Base-by-base conservation (phyloP, 352 stramenopile species). In the Phytophthora melonis region DNA sequence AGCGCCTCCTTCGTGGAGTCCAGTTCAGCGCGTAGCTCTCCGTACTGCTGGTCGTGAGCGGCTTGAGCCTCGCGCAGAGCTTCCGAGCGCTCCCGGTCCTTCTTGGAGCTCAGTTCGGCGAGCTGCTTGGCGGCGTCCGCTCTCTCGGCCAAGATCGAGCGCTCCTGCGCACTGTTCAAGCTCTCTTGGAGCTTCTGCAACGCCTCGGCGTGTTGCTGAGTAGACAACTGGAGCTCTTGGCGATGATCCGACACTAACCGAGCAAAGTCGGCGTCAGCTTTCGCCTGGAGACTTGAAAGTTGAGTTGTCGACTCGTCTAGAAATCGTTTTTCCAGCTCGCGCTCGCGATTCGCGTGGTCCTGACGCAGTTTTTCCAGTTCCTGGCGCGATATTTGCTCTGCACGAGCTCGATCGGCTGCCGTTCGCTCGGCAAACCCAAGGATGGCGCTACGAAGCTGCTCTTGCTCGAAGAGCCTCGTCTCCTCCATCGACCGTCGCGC, bases 81-180 rank as follows among this genome's bases (percentile, higher is more conserved):
- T 11, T 76, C 64, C 1, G 63, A 58, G 3, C 72, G 72, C 55
- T 89, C 81, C 0, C 30, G n/a, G 43, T 94, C 82, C 63, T 88
- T 90, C 30, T 80, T 71, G 1, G 14, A 57, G 2, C 62, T 64
- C 14, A 87, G 21, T 0, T 82, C 72, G 0, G 65, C 72, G 18
- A 85, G 45, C 30, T 86, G 68, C 18, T 82, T 72, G 1, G 71
- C 57, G n/a, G 75, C 77, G 10, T 90, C 79, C 0, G 74, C 52
- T 11, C 75, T 76, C 32, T 81, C 61, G 8, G 72, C 59, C 14
- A 86, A 55, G 5, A 87, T 60, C 23, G 84, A 76, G n/a, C 58
- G 64, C 16, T 78, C 63, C 41, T 82, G 76, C 8, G 70, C 68
- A 7, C 10, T 19, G 19, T 76, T 69, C 3, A 86, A 60, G 18